A percentile compares a stretch with the other conserved stretches of the same genome.
Evolutionary conservation across 257 asterid species (phyloP).

Genomic region (Gynochthodes officinalis): DNA sequence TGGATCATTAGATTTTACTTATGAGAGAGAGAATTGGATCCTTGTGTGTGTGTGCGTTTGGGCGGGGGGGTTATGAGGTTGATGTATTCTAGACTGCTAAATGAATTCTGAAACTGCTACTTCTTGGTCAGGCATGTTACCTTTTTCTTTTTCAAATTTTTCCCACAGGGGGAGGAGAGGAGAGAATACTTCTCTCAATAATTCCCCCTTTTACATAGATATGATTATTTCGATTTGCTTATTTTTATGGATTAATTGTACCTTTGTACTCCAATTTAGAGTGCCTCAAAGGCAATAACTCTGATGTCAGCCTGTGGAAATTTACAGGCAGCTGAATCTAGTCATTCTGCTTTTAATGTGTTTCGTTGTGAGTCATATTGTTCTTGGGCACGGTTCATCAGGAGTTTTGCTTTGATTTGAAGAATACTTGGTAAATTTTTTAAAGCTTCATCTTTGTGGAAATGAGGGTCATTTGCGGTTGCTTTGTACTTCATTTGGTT

Average conservation of each 20-base stretch:
- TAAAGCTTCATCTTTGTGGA: background rate
- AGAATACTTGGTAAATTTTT: background rate
- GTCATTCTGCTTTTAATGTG: background rate
- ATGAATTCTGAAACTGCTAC: background rate
- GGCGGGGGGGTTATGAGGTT: no score
- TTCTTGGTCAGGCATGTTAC: background rate
- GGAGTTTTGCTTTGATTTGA: background rate
- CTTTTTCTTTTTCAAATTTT: background rate
- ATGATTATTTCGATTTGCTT: background rate
- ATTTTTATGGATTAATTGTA: background rate
- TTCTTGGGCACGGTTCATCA: background rate
- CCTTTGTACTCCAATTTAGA: background rate
- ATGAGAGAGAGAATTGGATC: background rate
- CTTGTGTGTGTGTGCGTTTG: no score
- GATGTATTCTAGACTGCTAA: background rate
- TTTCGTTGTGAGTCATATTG: background rate
- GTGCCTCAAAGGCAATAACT: background rate
- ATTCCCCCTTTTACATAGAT: background rate
- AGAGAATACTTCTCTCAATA: background rate
- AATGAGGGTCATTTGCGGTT: background rate
- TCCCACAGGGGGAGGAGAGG: background rate
- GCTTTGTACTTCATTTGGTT: background rate
- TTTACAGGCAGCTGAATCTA: background rate
- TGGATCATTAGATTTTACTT: background rate
- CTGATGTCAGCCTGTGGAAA: background rate